Percentiles rank a stretch among this genome's conserved stretches.
Conservation (phyloP, 2,329 filamentous ascomycete genomes). For the Spiromastix sp. region DNA sequence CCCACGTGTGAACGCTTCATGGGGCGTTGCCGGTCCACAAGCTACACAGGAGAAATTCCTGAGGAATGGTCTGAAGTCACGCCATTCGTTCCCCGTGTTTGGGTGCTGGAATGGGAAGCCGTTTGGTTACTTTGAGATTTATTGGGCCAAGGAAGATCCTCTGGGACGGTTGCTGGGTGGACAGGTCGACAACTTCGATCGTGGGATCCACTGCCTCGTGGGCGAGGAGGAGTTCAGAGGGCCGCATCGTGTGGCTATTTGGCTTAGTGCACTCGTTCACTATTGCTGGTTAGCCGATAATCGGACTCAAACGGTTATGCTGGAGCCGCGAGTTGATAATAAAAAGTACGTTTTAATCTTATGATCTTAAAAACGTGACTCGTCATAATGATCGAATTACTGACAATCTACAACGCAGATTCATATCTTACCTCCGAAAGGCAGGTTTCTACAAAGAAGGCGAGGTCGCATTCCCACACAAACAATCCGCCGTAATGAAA, state of each 20-base stretch:
- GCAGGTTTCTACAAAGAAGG: conserved; percentile 78
- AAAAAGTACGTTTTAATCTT: conserved; percentile 51
- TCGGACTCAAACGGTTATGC: conserved; percentile 68
- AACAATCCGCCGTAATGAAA: conserved; percentile 79
- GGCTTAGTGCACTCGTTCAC: conserved; percentile 81
- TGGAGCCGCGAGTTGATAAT: conserved; percentile 91
- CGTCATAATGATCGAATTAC: conserved; percentile 1
- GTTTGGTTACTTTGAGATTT: conserved; percentile 95
- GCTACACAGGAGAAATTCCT: conserved; percentile 59
- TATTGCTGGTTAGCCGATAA: conserved; percentile 69
- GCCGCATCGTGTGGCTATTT: conserved; percentile 61
- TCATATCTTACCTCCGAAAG: conserved; percentile 59
- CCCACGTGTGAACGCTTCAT: conserved; percentile 72
- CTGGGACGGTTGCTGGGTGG: conserved; percentile 59
- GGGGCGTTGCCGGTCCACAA: conserved; percentile 56
- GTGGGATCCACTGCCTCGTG: conserved; percentile 78
- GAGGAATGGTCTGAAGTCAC: conserved; percentile 49
- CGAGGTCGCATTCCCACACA: conserved; percentile 81
- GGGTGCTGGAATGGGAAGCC: conserved; percentile 90
- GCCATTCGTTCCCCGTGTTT: conserved; percentile 80
- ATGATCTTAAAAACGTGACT: background rate
- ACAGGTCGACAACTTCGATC: conserved; percentile 66
- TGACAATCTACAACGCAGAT: conserved; percentile 34
- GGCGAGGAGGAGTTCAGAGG: conserved; percentile 90
- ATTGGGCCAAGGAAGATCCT: conserved; percentile 92